Conservation (phyloP, 768 basidiomycete species). For the Coprinopsis strossmayeri region DNA sequence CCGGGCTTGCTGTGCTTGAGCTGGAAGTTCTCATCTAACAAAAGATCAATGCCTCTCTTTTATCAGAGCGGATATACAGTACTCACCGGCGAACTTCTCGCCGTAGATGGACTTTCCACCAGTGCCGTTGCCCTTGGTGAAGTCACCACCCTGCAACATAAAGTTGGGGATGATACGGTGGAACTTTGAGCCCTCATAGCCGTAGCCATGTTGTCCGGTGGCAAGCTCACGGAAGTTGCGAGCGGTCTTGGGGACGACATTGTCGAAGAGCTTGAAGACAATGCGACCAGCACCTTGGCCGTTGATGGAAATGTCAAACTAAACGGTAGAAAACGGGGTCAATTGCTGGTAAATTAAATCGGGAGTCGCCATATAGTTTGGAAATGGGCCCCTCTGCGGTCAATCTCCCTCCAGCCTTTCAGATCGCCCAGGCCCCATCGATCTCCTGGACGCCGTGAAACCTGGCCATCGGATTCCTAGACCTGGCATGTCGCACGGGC, state of each 20-base stretch:
- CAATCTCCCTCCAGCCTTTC: too few species aligned
- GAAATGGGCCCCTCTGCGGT: too few species aligned
- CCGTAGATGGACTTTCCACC: conserved; percentile 82
- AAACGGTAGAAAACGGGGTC: not conserved
- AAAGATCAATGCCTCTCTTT: not conserved
- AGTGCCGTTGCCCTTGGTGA: conserved; percentile 61
- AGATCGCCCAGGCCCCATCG: too few species aligned
- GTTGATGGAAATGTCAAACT: conserved; percentile 66
- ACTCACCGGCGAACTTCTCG: conserved; percentile 53
- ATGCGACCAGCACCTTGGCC: conserved; percentile 43
- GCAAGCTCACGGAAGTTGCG: conserved; percentile 87
- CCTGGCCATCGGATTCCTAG: too few species aligned
- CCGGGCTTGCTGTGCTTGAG: conserved; percentile 67
- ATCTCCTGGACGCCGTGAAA: too few species aligned
- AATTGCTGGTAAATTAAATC: not conserved
- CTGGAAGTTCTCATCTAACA: conserved; percentile 77
- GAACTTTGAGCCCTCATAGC: conserved; percentile 64
- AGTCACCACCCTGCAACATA: conserved; percentile 92
- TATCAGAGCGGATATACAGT: conserved; percentile 3
- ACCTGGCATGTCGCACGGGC: too few species aligned
- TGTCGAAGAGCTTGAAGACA: conserved; percentile 82
- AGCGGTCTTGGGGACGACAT: conserved; percentile 67
- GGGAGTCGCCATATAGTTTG: not conserved
- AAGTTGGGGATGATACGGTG: conserved; percentile 81
- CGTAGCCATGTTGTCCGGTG: conserved; percentile 67